Evolutionary conservation across 2,329 filamentous ascomycete genomes (phyloP).

Genomic region (Penicillium sp.): DNA sequence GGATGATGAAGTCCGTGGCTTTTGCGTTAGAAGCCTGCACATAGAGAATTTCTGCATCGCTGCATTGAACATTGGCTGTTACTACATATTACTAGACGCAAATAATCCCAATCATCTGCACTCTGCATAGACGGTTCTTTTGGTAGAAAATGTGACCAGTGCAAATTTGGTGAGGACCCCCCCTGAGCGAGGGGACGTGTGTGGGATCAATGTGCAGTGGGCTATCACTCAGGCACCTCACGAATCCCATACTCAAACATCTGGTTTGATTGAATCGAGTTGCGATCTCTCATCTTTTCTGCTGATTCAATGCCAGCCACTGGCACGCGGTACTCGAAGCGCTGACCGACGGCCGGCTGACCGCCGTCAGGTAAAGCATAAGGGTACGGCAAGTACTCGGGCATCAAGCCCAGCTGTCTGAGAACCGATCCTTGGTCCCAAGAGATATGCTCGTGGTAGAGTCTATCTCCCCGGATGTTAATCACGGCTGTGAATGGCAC

Average conservation of each 20-base stretch:
- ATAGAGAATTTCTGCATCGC: neutral
- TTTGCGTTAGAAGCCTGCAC: too few relatives aligned
- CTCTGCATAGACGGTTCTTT: too few relatives aligned
- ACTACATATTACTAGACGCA: too few relatives aligned
- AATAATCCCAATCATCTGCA: too few relatives aligned
- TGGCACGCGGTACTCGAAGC: slow-evolving; percentile 53
- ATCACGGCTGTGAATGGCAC: slow-evolving; percentile 60
- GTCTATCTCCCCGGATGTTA: slow-evolving; percentile 59
- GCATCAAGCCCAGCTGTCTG: slow-evolving; percentile 55
- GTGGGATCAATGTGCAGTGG: neutral
- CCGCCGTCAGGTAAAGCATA: slow-evolving; percentile 42
- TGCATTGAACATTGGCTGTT: neutral
- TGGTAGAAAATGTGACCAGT: too few relatives aligned
- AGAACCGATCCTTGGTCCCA: slow-evolving; percentile 63
- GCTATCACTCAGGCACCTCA: neutral
- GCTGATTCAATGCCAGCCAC: slow-evolving; percentile 51
- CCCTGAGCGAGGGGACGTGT: too few relatives aligned
- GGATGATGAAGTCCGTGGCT: too few relatives aligned
- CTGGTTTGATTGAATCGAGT: slow-evolving; percentile 45
- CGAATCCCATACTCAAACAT: slow-evolving; percentile 40
- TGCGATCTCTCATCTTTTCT: slow-evolving; percentile 46
- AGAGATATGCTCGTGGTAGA: slow-evolving; percentile 64
- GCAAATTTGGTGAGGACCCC: too few relatives aligned
- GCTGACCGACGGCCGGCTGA: slow-evolving; percentile 30
- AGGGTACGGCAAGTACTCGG: slow-evolving; percentile 54